A percentile compares a stretch with the other conserved stretches of the same genome.
Evolutionary conservation across 169 alveolate genomes (phyloP).

Genomic region (Perkinsus olseni): DNA sequence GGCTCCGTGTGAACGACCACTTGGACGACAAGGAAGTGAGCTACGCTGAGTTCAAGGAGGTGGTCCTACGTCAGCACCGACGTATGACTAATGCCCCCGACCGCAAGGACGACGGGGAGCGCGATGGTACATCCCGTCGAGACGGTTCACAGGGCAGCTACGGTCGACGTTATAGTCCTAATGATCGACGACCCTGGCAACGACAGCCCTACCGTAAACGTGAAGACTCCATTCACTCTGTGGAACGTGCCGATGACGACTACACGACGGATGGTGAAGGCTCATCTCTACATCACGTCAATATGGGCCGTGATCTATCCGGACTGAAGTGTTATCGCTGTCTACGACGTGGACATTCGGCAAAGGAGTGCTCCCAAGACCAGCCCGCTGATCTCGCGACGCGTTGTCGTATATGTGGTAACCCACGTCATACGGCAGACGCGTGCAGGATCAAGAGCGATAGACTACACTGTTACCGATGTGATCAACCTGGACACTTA

Average conservation of each 20-base stretch:
- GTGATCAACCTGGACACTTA: not conserved
- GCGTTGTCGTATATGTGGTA: not conserved
- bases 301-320: not conserved
- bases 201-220: not conserved
- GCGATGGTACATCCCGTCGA: not conserved
- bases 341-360: not conserved
- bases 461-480: not conserved
- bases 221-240: not conserved
- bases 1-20: not conserved
- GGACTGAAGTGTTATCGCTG: not conserved
- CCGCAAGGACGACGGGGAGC: not conserved
- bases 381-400: not conserved
- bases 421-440: not conserved
- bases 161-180: not conserved
- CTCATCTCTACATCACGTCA: not conserved
- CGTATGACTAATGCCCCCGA: not conserved
- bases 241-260: not conserved
- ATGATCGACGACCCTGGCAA: not conserved
- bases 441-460: not conserved
- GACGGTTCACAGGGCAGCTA: not conserved
- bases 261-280: not conserved
- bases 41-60: not conserved
- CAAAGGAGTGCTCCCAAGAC: not conserved
- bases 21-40: not conserved
- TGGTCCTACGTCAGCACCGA: not conserved